These are phyloP conservation scores for Pseudozyma thailandica DNA, from an alignment of 1,284 basidiomycete genomes.

Conservation along the genomic window DNA sequence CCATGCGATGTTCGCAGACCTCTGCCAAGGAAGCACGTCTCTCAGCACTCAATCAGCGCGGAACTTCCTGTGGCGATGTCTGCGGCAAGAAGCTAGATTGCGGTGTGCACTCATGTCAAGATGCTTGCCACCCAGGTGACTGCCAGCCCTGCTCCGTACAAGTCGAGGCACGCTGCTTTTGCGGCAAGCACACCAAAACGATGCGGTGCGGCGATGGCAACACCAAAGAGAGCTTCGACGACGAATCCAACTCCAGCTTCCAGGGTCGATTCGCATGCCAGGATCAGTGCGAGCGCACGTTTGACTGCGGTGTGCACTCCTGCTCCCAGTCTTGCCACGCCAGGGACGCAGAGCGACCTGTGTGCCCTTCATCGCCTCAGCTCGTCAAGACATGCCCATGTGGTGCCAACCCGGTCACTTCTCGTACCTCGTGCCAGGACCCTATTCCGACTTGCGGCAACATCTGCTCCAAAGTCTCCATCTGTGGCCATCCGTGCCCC, in stretches of 20 bases:
- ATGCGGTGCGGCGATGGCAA: conserved; percentile 61
- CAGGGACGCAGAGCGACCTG: conserved; percentile 19
- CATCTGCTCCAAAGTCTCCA: conserved; percentile 47
- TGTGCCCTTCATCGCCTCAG: conserved; percentile 58
- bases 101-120: conserved; percentile 54
- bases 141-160: conserved; percentile 55
- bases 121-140: conserved; percentile 57
- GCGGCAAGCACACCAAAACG: conserved; percentile 52
- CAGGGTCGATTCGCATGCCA: conserved; percentile 53
- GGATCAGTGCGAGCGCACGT: conserved; percentile 48
- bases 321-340: conserved; percentile 61
- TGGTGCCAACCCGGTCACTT: conserved; percentile 47
- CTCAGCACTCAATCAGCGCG: conserved; percentile 28
- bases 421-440: conserved; percentile 55
- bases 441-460: conserved; percentile 59
- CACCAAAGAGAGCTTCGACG: conserved; percentile 33
- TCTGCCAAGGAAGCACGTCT: conserved; percentile 30
- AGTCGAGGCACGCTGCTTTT: conserved; percentile 57
- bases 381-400: conserved; percentile 60
- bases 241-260: conserved; percentile 22
- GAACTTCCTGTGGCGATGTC: conserved; percentile 58
- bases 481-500: conserved; percentile 60
- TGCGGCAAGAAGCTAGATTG: conserved; percentile 62
- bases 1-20: conserved; percentile 63
- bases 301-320: conserved; percentile 59